Evolutionary conservation across 495 filamentous ascomycete species (phyloP).

Genomic region (Talaromyces liani): DNA sequence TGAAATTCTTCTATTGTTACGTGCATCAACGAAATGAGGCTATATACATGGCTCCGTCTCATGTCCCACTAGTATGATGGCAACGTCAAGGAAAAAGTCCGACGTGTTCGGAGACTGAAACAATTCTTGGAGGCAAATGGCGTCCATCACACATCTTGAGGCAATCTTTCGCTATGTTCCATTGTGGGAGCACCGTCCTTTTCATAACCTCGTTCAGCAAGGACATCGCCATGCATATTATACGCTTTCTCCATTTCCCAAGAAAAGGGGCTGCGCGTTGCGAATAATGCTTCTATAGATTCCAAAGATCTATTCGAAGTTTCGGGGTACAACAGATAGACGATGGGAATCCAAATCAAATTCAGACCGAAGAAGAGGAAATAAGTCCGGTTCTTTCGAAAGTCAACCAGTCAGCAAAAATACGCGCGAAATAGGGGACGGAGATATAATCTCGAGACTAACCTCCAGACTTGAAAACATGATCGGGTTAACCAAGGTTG

Average conservation of each 20-base stretch:
- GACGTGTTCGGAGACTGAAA: not conserved
- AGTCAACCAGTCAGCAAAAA: not conserved
- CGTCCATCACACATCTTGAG: not conserved
- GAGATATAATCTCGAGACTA: not conserved
- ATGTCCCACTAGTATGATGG: not conserved
- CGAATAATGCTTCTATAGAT: slow-evolving; percentile 51
- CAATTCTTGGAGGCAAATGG: not conserved
- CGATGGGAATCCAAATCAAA: slow-evolving; percentile 44
- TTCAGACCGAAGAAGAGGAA: slow-evolving; percentile 48
- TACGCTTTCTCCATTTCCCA: slow-evolving; percentile 35
- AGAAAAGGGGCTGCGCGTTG: slow-evolving; percentile 24
- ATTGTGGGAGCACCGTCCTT: not conserved
- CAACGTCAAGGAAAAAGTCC: not conserved
- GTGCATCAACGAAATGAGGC: not conserved
- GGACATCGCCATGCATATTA: slow-evolving; percentile 24
- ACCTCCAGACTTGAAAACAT: slow-evolving; percentile 35
- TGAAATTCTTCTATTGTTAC: not conserved
- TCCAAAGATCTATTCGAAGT: slow-evolving; percentile 50
- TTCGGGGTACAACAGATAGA: slow-evolving; percentile 52
- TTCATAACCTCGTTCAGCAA: slow-evolving; percentile 15
- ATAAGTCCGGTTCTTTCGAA: slow-evolving; percentile 34
- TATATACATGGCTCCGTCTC: not conserved
- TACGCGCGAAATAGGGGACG: not conserved
- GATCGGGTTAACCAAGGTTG: slow-evolving; percentile 46
- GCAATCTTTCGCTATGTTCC: not conserved